Conservation (phyloP, 179 eudicot species). For the Carnegiea gigantea region DNA sequence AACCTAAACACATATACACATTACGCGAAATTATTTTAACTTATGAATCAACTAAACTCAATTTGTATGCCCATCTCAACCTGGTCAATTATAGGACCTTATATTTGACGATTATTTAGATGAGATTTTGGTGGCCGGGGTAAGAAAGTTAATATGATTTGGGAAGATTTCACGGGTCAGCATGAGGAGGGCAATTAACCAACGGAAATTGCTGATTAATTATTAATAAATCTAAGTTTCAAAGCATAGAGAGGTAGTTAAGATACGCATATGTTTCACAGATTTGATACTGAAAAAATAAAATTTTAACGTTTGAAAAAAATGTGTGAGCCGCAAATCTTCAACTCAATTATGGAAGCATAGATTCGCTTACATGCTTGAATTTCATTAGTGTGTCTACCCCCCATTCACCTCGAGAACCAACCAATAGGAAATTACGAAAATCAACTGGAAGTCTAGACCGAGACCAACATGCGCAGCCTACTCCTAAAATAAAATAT, state of each 20-base stretch:
- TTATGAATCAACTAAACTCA: too few relatives aligned
- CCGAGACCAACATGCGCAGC: too few relatives aligned
- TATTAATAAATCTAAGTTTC: neutral
- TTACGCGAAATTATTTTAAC: too few relatives aligned
- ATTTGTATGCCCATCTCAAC: too few relatives aligned
- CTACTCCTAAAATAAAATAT: too few relatives aligned
- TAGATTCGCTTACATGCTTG: slow-evolving; percentile 9
- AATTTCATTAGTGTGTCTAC: neutral
- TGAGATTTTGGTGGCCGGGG: neutral
- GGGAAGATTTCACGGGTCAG: neutral
- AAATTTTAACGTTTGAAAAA: slow-evolving; percentile 17
- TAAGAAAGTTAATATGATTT: neutral
- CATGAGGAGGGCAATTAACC: slow-evolving; percentile 5
- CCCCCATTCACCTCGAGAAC: slow-evolving; percentile 8
- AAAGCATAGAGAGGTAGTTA: slow-evolving; percentile 12
- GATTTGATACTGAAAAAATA: slow-evolving; percentile 11
- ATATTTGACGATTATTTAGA: neutral
- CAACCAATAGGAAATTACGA: neutral
- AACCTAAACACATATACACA: too few relatives aligned
- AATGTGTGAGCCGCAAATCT: neutral
- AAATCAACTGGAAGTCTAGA: too few relatives aligned
- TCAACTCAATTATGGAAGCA: slow-evolving; percentile 18
- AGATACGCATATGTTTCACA: slow-evolving; percentile 22
- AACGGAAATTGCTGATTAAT: neutral
- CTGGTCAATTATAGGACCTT: neutral